Evolutionary conservation across 352 stramenopile species (phyloP), one percentile per base, ranked within the genome.

Genomic region (Halophytophthora batemanensis): DNA sequence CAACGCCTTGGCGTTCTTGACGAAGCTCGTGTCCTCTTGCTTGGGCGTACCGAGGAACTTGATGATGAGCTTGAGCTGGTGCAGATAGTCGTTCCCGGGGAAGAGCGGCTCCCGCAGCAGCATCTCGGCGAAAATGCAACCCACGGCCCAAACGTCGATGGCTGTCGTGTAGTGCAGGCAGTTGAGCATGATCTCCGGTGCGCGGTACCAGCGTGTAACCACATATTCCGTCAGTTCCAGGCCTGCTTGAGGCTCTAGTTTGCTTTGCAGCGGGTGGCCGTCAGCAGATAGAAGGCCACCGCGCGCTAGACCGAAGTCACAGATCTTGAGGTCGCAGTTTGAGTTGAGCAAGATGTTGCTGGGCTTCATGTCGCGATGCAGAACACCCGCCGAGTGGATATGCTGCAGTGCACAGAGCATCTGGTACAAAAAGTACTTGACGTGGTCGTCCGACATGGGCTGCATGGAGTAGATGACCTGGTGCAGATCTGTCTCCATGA

Each of bases 101-200:
- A 99, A 99, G 29, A 98, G 83, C 40, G 96, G 95, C 64, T 98
- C 98, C 34, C 96, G 80, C 33, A 88, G 61, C 15, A 99, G 82
- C 57, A 99, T 92, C 74, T 99, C 97, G 14, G 92, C 97, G 61
- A 99, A 98, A 55, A 99, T 99, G 62, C 97, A 99, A 15, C 96
- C 97, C 17, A 98, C 93, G 47, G 82, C 85, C 93, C 93, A 98
- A 14, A 98, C 64, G 60, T 98, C 93, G 50, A 98, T 91, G 18
- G 89, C 82, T 56, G 96, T 87, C 2, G 86, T 95, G 69, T 99
- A 99, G 31, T 98, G 74, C 36, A 98, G 79, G 56, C 88, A 98
- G 19, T 93, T 95, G 29, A 98, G 70, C 93, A 99, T 98, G 38
- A 97, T 91, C 70, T 97, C 87, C 5, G 86, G 86, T 15, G 87